Evolutionary conservation across 805 yeast species (phyloP), one percentile per base, ranked within the genome.

Genomic region (Wickerhamiella domercqiae): DNA sequence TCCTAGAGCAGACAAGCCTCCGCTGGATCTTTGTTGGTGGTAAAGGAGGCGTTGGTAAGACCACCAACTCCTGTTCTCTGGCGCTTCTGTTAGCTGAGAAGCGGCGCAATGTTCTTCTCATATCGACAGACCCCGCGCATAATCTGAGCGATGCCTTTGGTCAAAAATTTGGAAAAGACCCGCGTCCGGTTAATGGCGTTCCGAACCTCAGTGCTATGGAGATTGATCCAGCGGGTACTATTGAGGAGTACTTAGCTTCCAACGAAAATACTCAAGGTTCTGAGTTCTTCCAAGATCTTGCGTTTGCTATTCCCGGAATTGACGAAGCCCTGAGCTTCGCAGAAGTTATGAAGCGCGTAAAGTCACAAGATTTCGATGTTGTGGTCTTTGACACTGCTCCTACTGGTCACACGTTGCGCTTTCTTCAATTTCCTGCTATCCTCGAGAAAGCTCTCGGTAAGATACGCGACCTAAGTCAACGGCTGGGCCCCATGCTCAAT

Each of bases 351-450:
- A 90, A 90, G 58, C 97, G 90, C 55, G 86, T 90, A 60, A 86
- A 84, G 61, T 74, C 71, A 47, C 62, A 69, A 43, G 67, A 67
- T 34, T 90, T 79, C 56, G 83, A 80, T 48, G 83, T 94, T 6
- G 86, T 90, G 47, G 83, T 90, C 47, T 90, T 90, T 53, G 99
- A 90, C 59, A 90, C 99, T n/a, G 98, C 99, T 0, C 99, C 99
- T 50, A 90, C 99, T 0, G 99, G 99, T 26, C 99, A 90, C 61
- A 90, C 98, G 2, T 66, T 90, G 50, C 73, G 99, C 53, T 90
- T 90, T 59, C 67, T 90, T 57, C 95, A 86, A 60, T 72, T 90
- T 52, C 99, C 99, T 28, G 72, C 93, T 21, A 86, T 95, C 3
- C 64, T 90, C 44, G 93, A 84, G 50, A 83, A 82, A 56, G 69